A percentile compares a stretch with the other conserved stretches of the same genome.
phyloP scores from a whole-genome alignment of 2,329 filamentous ascomycete genomes.

The Samsoniella hepiali region DNA sequence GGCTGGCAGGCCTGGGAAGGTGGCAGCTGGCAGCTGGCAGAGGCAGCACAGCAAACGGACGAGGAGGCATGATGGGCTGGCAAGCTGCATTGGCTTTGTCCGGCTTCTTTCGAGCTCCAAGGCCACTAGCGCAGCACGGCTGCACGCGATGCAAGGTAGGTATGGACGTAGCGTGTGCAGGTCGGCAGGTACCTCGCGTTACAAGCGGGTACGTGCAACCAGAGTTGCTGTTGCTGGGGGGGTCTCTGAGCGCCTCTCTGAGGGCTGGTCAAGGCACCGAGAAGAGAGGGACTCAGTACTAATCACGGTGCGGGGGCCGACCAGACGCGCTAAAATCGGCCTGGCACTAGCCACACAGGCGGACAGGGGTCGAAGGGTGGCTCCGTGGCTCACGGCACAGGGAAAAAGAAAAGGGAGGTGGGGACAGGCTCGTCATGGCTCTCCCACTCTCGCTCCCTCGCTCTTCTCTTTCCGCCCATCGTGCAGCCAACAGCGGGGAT shows the following conservation, averaged over 20 bases:
- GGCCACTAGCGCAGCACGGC: background rate
- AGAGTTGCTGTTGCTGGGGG: background rate
- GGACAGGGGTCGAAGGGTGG: background rate
- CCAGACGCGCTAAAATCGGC: slow-evolving; percentile 10
- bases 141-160: slow-evolving; percentile 6
- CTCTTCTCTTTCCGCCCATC: background rate
- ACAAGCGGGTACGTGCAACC: slow-evolving; percentile 13
- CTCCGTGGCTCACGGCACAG: background rate
- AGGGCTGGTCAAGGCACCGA: too few relatives aligned
- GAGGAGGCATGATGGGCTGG: slow-evolving; percentile 2
- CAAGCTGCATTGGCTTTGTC: background rate
- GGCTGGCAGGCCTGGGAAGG: background rate
- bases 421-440: background rate
- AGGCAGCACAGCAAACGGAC: slow-evolving; percentile 1
- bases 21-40: slow-evolving; percentile 3
- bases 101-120: background rate
- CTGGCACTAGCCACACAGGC: slow-evolving; percentile 13
- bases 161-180: background rate
- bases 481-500: background rate
- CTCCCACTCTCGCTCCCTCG: background rate
- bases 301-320: background rate
- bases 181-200: slow-evolving; percentile 14
- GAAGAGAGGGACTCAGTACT: background rate
- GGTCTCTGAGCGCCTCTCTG: background rate
- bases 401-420: background rate